Evolutionary conservation across 2,329 filamentous ascomycete genomes (phyloP), one percentile per base, ranked within the genome.

Genomic region (Leptographium lundbergii): DNA sequence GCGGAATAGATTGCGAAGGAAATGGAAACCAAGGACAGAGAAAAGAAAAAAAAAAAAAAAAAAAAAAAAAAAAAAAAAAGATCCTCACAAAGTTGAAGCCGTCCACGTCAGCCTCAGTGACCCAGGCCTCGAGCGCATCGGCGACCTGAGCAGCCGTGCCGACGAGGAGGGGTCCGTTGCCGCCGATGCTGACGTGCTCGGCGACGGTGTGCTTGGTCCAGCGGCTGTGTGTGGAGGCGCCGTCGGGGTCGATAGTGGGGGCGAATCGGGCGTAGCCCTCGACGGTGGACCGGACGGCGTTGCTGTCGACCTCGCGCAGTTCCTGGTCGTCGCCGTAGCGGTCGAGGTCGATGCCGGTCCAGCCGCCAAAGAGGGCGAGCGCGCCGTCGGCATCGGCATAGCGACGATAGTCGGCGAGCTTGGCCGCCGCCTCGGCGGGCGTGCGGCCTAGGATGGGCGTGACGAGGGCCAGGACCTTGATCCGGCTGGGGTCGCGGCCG

Each of bases 31-130:
- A n/a, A n/a, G n/a, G n/a, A n/a, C n/a, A n/a, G n/a, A n/a, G n/a
- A n/a, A n/a, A n/a, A 7, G 27, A 29, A 29, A 4, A 29, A 7
- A 29, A 7, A 7, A 4, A 29, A 4, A 29, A 7, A 29, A 29
- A 29, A 7, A 29, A 29, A 29, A 29, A 29, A 29, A 29, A 29
- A 7, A 29, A 29, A 29, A 29, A 29, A 29, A 29, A 29, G 3
- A 5, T 5, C 29, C 54, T 4, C 29, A 56, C 85, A 69, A 89
- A 78, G 66, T 89, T 90, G 70, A 90, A 90, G 0, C 86, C 86
- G 66, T 89, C 86, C 1, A 89, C 80, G 63, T 87, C 86, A 0
- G 83, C 85, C 67, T 88, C 85, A 6, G 73, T 66, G 0, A 88
- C 74, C 85, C 86, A 89, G 0, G 74, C 70, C 69, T 89, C 83